A percentile compares a stretch with the other conserved stretches of the same genome.
phyloP scores from a whole-genome alignment of 768 basidiomycete species.

The Suillus clintonianus region DNA sequence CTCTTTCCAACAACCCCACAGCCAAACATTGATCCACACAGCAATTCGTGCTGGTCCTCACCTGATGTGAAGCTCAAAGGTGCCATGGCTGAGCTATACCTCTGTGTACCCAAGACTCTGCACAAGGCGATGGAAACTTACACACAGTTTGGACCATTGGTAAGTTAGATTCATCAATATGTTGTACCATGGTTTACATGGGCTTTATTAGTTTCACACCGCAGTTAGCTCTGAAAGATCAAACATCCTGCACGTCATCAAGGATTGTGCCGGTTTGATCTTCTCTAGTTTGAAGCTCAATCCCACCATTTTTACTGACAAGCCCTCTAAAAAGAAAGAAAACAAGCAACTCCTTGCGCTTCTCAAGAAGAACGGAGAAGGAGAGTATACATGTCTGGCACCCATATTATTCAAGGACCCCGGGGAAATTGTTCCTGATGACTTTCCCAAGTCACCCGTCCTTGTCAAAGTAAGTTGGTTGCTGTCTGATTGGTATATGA shows the following conservation, averaged over 20 bases:
- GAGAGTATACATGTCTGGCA: background rate
- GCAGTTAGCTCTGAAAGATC: background rate
- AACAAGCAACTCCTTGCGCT: background rate
- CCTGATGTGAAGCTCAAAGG: background rate
- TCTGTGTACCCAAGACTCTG: background rate
- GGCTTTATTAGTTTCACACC: no score
- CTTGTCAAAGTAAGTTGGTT: background rate
- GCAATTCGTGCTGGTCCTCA: background rate
- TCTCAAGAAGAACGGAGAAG: background rate
- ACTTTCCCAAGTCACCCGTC: background rate
- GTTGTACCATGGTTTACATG: background rate
- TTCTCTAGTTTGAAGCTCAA: background rate
- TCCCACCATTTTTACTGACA: background rate
- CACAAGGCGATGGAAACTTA: background rate
- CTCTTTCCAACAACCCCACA: background rate
- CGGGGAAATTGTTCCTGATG: background rate
- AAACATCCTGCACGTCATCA: background rate
- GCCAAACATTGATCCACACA: background rate
- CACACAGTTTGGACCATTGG: background rate
- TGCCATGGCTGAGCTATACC: background rate
- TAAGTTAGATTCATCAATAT: background rate
- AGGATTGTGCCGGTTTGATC: background rate
- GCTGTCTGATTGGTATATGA: no score
- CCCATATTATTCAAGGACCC: conserved; percentile 1
- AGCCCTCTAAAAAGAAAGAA: background rate